Base-by-base conservation (phyloP, 495 filamentous ascomycete species). In the Aspergillus nidulans region DNA sequence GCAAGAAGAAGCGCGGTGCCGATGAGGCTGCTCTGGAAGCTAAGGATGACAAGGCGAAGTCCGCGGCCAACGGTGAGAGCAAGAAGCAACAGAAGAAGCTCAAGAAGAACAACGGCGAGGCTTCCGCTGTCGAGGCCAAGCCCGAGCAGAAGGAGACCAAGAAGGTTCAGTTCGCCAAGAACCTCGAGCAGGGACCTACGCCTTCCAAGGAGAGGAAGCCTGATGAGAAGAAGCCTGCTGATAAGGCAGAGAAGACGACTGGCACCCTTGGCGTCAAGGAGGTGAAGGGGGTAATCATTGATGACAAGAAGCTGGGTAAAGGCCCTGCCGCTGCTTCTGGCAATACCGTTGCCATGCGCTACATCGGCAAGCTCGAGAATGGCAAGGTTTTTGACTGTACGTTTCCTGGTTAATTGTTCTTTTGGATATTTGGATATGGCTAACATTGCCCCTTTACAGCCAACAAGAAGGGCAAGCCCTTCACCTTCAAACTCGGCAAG, bases 21-120 rank as follows among this genome's bases (percentile, higher is more conserved):
- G 88, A 90, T 24, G 77, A 81, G 53, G 86, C 82, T 28, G 88
- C 94, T 49, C 87, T 90, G 46, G 53, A 56, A n/a, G 53, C 53
- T 18, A 56, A 54, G 52, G 52, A 46, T 18, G 75, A 86, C 54
- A 83, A 95, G 75, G 85, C 87, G 55, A 90, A 95, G 72, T 71
- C 75, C 57, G 65, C 77, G 8, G 75, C 78, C 55, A 73, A 81
- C 57, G 87, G 86, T 64, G 80, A 76, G 59, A 92, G 85, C 81
- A 96, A 97, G 83, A 97, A 96, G 78, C 90, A 98, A 71, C 84
- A 86, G 63, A 97, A 99, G 85, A 99, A 97, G 81, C 80, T 95
- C 38, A 97, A 97, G 86, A 95, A 94, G 77, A 97, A 96, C 77
- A 86, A 92, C 66, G 92, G 92, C 43, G 85, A 95, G 58, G 85